These are phyloP conservation scores for Globisporangium emineosum DNA, from an alignment of 352 stramenopile genomes.

Conservation along the genomic window DNA sequence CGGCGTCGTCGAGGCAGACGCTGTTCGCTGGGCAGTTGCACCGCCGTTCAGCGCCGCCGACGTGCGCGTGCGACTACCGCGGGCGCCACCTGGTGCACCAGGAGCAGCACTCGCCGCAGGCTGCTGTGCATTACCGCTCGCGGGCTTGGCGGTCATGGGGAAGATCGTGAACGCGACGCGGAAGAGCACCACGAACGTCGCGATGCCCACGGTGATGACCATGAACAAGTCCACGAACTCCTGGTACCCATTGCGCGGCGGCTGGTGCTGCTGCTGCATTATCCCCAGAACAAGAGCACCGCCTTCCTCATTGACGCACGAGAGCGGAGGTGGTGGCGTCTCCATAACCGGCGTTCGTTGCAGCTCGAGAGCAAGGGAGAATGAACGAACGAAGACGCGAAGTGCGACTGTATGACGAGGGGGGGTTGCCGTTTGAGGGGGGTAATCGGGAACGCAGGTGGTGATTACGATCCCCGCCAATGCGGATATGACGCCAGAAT, in stretches of 20 bases:
- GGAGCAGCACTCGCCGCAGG: not conserved
- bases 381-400: not conserved
- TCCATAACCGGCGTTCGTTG: not conserved
- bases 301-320: not conserved
- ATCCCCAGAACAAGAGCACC: not conserved
- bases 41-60: not conserved
- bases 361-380: not conserved
- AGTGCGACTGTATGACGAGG: not conserved
- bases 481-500: not conserved
- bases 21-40: not conserved
- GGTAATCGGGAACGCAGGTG: not conserved
- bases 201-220: slow-evolving; percentile 57
- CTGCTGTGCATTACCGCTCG: not conserved
- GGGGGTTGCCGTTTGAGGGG: not conserved
- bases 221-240: slow-evolving; percentile 65
- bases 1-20: not conserved
- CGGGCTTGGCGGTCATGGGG: slow-evolving; percentile 17
- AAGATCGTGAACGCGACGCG: slow-evolving; percentile 59
- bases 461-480: slow-evolving; percentile 1
- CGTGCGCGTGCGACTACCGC: slow-evolving; percentile 5
- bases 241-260: slow-evolving; percentile 19
- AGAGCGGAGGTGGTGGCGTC: not conserved
- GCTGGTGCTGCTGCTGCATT: not conserved
- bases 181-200: slow-evolving; percentile 60
- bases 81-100: not conserved